Base-by-base conservation (phyloP, 495 filamentous ascomycete genomes). In the Chlorociboria aeruginascens region DNA sequence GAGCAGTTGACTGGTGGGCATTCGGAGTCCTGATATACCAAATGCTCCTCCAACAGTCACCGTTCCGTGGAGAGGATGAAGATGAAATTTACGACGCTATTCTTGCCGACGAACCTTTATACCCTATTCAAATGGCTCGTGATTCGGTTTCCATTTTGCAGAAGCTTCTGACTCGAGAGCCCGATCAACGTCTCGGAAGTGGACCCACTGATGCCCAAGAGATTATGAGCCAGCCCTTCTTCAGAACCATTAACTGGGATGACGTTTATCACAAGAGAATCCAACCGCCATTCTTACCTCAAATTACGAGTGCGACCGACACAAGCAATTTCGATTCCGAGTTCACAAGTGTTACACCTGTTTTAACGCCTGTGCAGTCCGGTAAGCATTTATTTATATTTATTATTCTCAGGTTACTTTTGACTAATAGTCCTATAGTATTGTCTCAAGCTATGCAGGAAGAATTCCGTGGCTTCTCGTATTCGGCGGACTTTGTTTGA, bases 1-100 rank as follows among this genome's bases (percentile, higher is more conserved):
- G 92, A 43, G 89, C 92, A n/a, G 92, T 99, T 48, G 92, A 99
- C 64, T 99, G 92, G 92, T 99, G 92, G 92, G 92, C 92, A n/a
- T 99, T 99, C 64, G 92, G 92, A 58, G 92, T 99, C 32, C 71
- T 99, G 50, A 99, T 99, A 53, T 99, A 99, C 66, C 92, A 99
- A 69, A 99, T 99, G 92, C 81, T 99, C 37, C 79, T 99, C 35
- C 92, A 99, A 60, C 92, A 99, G 61, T 96, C 89, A 20, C 92
- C 92, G 3, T 99, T 99, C 85, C 84, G 92, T 61, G 92, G 92
- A 59, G 92, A 99, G 62, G 92, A 99, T 61, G 92, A 99, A 61
- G 92, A 99, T 66, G 92, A 99, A 67, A 99, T 99, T 52, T 99
- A 99, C 75, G 92, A 99, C 59, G 90, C 92, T 38, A 97, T 99